Conservation (phyloP, 345 rosid genomes). For the Brassica cretica region DNA sequence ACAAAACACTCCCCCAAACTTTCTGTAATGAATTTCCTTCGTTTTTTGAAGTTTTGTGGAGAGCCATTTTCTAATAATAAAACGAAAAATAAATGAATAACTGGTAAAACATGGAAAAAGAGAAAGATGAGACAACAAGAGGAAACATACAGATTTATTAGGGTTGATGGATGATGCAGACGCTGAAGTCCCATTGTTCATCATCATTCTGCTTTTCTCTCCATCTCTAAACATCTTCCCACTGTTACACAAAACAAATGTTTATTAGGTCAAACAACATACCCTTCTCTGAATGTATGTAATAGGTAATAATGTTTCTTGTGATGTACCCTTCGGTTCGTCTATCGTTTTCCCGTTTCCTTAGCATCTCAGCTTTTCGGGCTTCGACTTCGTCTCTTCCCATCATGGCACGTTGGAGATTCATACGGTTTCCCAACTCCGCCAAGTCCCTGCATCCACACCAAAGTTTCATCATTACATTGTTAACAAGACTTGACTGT, state of each 20-base stretch:
- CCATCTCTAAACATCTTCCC: slow-evolving; percentile 79
- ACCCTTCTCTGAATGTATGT: background rate
- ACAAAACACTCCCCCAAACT: background rate
- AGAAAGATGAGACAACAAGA: slow-evolving; percentile 19
- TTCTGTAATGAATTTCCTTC: background rate
- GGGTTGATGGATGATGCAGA: slow-evolving; percentile 41
- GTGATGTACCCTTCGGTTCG: slow-evolving; percentile 62
- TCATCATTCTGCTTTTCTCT: slow-evolving; percentile 67
- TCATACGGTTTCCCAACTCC: slow-evolving; percentile 80
- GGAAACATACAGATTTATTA: slow-evolving; percentile 39
- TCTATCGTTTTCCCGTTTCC: slow-evolving; percentile 82
- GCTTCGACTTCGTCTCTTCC: slow-evolving; percentile 93
- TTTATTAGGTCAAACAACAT: background rate
- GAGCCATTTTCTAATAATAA: slow-evolving; percentile 12
- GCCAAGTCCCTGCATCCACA: slow-evolving; percentile 67
- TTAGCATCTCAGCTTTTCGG: slow-evolving; percentile 79
- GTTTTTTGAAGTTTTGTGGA: background rate
- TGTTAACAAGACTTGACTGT: background rate
- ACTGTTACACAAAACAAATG: slow-evolving; percentile 31
- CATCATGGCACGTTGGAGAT: slow-evolving; percentile 74
- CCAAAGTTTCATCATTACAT: slow-evolving; percentile 4
- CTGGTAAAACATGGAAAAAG: slow-evolving; percentile 1
- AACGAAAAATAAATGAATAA: background rate
- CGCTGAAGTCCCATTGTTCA: slow-evolving; percentile 51
- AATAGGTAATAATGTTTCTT: background rate